Evolutionary conservation across 1,284 basidiomycete genomes (phyloP).

Genomic region (Apiotrichum domesticum): DNA sequence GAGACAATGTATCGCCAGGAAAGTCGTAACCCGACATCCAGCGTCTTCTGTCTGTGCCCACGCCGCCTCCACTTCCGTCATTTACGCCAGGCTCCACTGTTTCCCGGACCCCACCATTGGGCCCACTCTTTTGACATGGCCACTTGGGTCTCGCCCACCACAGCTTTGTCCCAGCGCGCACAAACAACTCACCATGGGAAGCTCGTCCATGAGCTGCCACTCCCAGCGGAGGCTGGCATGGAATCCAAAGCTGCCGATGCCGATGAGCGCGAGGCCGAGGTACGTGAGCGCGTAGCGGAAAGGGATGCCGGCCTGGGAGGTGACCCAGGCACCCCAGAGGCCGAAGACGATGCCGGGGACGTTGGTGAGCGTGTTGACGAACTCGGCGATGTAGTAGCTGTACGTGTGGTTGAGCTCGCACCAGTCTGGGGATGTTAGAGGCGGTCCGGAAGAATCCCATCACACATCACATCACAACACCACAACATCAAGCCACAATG

Average conservation of each 20-base stretch:
- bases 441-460: too few relatives aligned
- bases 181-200: slow-evolving; percentile 44
- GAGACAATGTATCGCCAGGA: too few relatives aligned
- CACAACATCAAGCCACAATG: too few relatives aligned
- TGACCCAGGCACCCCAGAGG: slow-evolving; percentile 40
- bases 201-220: slow-evolving; percentile 48
- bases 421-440: slow-evolving; percentile 17
- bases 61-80: too few relatives aligned
- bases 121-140: too few relatives aligned
- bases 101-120: neutral
- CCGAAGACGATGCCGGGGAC: slow-evolving; percentile 47
- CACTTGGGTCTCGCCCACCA: neutral
- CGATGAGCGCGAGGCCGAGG: slow-evolving; percentile 41
- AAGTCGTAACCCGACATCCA: too few relatives aligned
- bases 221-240: slow-evolving; percentile 44
- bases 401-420: slow-evolving; percentile 46
- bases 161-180: too few relatives aligned
- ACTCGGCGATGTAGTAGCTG: slow-evolving; percentile 46
- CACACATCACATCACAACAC: too few relatives aligned
- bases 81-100: neutral
- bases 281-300: slow-evolving; percentile 33
- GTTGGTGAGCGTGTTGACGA: slow-evolving; percentile 49
- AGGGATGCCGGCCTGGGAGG: slow-evolving; percentile 24
- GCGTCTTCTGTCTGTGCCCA: too few relatives aligned
- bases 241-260: slow-evolving; percentile 44